These are phyloP conservation scores for Kwoniella mangroviensis DNA, from an alignment of 768 basidiomycete species.

Conservation along the genomic window DNA sequence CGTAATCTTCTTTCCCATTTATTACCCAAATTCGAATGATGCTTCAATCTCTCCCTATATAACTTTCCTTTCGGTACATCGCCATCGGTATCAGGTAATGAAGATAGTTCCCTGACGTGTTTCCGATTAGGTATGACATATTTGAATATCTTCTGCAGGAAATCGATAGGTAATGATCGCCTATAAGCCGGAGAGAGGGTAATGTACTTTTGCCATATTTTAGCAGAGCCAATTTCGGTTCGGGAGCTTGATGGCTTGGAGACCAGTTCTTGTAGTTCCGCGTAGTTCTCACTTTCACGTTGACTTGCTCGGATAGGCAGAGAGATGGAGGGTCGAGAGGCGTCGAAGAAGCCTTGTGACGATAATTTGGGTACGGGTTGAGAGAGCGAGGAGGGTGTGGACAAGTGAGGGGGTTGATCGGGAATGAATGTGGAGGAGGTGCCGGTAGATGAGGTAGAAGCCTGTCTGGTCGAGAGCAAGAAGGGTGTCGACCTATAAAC, in stretches of 20 bases:
- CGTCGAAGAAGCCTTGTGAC: constrained; percentile 2
- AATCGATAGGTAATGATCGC: constrained; percentile 11
- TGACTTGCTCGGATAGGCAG: neutral
- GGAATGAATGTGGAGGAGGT: neutral
- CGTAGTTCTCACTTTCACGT: neutral
- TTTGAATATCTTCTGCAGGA: constrained; percentile 23
- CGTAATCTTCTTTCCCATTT: constrained; percentile 28
- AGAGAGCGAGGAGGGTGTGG: neutral
- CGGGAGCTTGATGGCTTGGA: neutral
- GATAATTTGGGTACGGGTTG: constrained; percentile 1
- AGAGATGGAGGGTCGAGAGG: neutral
- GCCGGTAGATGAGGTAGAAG: constrained; percentile 13
- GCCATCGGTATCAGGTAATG: neutral
- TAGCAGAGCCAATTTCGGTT: constrained; percentile 8
- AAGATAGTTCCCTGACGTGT: neutral
- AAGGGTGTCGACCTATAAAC: neutral
- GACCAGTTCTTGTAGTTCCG: constrained; percentile 4
- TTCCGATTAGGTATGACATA: constrained; percentile 21
- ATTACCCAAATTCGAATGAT: constrained; percentile 10
- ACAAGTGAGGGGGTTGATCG: constrained; percentile 3
- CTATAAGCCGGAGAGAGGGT: constrained; percentile 16
- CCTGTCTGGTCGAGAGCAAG: neutral
- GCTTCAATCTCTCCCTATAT: constrained; percentile 1
- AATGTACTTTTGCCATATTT: constrained; percentile 19
- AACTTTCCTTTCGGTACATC: constrained; percentile 4